These are phyloP conservation scores for Santalum album DNA, from an alignment of 164 flowering plant genomes.

Conservation along the genomic window DNA sequence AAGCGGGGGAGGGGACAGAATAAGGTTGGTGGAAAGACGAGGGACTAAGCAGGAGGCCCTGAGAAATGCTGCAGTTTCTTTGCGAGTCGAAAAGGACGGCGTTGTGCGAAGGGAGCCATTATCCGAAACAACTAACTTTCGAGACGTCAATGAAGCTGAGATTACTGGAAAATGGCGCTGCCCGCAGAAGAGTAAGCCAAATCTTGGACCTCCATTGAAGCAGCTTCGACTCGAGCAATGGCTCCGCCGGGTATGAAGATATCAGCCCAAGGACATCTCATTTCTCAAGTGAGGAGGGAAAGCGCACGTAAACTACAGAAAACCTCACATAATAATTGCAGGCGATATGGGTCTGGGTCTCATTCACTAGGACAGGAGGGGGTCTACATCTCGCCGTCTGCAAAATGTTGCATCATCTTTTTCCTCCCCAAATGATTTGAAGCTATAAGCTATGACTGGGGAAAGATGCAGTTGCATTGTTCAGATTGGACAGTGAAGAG, in stretches of 20 bases:
- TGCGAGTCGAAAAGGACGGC: slow-evolving; percentile 1
- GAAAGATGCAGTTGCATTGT: no score
- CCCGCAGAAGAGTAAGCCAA: slow-evolving; percentile 57
- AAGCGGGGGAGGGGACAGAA: slow-evolving; percentile 6
- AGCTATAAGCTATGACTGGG: no score
- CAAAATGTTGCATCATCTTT: no score
- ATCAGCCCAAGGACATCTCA: background rate
- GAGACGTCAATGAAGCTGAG: slow-evolving; percentile 10
- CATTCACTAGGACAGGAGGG: no score
- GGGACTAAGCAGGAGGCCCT: background rate
- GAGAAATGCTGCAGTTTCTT: slow-evolving; percentile 1
- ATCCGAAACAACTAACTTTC: slow-evolving; percentile 34
- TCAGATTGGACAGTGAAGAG: no score
- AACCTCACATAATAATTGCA: no score
- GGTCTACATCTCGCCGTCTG: no score
- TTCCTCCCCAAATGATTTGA: no score
- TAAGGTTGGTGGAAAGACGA: slow-evolving; percentile 6
- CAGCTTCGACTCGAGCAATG: slow-evolving; percentile 72
- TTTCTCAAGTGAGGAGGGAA: no score
- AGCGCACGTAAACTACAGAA: no score
- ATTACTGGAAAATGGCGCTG: slow-evolving; percentile 65
- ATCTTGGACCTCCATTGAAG: slow-evolving; percentile 61
- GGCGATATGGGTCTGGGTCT: no score
- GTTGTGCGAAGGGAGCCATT: slow-evolving; percentile 19
- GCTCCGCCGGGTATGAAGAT: slow-evolving; percentile 31